phyloP scores from a whole-genome alignment of 2,329 filamentous ascomycete species.

The Celoporthe dispersa region DNA sequence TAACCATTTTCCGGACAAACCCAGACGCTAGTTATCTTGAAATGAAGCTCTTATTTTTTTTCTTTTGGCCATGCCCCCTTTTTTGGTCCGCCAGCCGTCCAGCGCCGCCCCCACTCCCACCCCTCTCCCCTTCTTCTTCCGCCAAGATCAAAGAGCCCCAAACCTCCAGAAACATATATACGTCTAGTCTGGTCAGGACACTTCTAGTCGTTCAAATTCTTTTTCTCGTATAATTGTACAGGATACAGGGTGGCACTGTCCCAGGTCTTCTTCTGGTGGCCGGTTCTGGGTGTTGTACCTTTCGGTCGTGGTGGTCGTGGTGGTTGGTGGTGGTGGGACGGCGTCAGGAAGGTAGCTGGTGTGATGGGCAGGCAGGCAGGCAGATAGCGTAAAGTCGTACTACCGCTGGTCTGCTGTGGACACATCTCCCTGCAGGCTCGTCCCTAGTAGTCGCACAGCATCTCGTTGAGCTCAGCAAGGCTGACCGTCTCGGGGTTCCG shows the following conservation, averaged over 20 bases:
- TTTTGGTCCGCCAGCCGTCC: background rate
- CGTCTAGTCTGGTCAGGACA: slow-evolving; percentile 14
- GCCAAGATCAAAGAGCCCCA: background rate
- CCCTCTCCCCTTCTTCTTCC: background rate
- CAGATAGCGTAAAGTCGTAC: background rate
- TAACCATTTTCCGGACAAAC: background rate
- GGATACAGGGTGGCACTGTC: slow-evolving; percentile 9
- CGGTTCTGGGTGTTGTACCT: no score
- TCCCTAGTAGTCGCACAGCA: slow-evolving; percentile 70
- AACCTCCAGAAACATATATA: slow-evolving; percentile 11
- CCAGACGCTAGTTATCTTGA: slow-evolving; percentile 11
- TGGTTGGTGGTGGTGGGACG: background rate
- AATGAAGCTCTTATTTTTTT: slow-evolving; percentile 13
- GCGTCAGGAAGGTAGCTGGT: background rate
- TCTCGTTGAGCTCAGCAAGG: slow-evolving; percentile 87
- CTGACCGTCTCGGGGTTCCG: slow-evolving; percentile 86
- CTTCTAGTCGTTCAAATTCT: slow-evolving; percentile 5
- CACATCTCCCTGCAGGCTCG: background rate
- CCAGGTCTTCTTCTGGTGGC: background rate
- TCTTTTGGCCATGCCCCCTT: slow-evolving; percentile 1
- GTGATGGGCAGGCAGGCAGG: background rate
- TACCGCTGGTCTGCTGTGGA: background rate
- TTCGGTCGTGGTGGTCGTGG: background rate
- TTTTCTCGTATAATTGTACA: slow-evolving; percentile 21
- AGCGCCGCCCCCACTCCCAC: background rate